A percentile compares a stretch with the other conserved stretches of the same genome.
Evolutionary conservation across 257 asterid genomes (phyloP).

Genomic region (Jacaranda copaia): DNA sequence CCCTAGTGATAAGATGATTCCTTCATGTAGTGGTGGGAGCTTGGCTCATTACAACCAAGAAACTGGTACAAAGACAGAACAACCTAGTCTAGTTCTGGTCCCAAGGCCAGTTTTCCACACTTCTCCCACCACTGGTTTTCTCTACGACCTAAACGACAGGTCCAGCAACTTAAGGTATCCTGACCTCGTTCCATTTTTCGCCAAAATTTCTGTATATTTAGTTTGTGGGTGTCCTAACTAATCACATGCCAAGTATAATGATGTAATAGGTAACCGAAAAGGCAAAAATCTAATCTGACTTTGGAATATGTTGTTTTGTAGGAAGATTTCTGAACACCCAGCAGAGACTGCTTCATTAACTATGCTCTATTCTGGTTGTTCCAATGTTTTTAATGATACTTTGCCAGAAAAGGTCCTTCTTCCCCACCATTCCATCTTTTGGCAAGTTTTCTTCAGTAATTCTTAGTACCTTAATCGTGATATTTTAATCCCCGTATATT

Average conservation of each 20-base stretch:
- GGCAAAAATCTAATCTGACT: neutral
- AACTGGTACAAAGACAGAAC: neutral
- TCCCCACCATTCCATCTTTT: neutral
- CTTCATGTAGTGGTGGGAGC: slow-evolving; percentile 29
- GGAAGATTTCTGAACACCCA: slow-evolving; percentile 32
- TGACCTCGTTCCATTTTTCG: neutral
- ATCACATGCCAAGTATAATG: too few species aligned
- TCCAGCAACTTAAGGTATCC: slow-evolving; percentile 29
- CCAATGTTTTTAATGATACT: slow-evolving; percentile 37
- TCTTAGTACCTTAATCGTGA: neutral
- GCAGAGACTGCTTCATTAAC: slow-evolving; percentile 26
- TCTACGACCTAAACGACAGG: slow-evolving; percentile 39
- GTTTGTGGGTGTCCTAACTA: too few species aligned
- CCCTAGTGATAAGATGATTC: slow-evolving; percentile 15
- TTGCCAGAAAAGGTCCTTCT: slow-evolving; percentile 38
- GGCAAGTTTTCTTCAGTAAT: neutral
- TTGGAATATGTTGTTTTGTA: slow-evolving; percentile 12
- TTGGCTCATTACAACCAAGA: slow-evolving; percentile 20
- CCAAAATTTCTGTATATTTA: neutral
- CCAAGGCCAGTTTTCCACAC: slow-evolving; percentile 32
- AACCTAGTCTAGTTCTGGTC: slow-evolving; percentile 18
- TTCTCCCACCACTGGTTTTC: slow-evolving; percentile 34
- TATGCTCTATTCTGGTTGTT: slow-evolving; percentile 36
- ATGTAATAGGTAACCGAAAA: too few species aligned
- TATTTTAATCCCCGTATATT: neutral